Evolutionary conservation across 2,329 filamentous ascomycete genomes (phyloP).

Genomic region (Trichoderma sp.): DNA sequence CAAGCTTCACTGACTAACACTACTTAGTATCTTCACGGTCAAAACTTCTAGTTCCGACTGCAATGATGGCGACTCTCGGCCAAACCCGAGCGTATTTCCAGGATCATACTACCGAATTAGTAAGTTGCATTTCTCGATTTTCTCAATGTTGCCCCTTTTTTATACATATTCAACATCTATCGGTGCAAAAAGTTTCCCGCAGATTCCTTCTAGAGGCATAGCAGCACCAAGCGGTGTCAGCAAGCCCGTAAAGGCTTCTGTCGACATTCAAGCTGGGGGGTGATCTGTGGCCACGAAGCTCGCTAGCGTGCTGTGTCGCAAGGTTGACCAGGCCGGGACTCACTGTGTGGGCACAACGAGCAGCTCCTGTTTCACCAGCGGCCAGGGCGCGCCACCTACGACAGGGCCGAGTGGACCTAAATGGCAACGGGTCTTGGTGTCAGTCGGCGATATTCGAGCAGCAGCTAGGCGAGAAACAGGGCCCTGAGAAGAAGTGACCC

Average conservation of each 20-base stretch:
- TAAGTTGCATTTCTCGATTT: slow-evolving; percentile 30
- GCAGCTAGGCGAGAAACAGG: slow-evolving; percentile 17
- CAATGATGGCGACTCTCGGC: slow-evolving; percentile 36
- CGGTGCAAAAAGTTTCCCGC: neutral
- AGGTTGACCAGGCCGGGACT: slow-evolving; percentile 48
- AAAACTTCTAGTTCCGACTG: slow-evolving; percentile 30
- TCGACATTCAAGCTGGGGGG: slow-evolving; percentile 2
- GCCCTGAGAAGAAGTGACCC: neutral
- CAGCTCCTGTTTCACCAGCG: slow-evolving; percentile 55
- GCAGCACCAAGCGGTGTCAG: slow-evolving; percentile 19
- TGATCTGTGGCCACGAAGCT: slow-evolving; percentile 16
- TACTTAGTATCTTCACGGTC: neutral
- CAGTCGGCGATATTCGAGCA: slow-evolving; percentile 13
- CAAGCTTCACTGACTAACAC: slow-evolving; percentile 1
- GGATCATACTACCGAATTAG: slow-evolving; percentile 33
- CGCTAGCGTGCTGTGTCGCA: slow-evolving; percentile 41
- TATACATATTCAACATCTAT: neutral
- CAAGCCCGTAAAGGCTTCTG: slow-evolving; percentile 9
- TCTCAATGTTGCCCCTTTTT: neutral
- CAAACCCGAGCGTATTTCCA: slow-evolving; percentile 37
- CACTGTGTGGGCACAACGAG: slow-evolving; percentile 49
- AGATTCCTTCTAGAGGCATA: neutral
- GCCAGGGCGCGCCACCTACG: slow-evolving; percentile 41
- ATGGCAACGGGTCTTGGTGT: slow-evolving; percentile 12
- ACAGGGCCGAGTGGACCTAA: slow-evolving; percentile 33